phyloP scores from a whole-genome alignment of 1,284 basidiomycete genomes.

The Schizophyllum amplum region DNA sequence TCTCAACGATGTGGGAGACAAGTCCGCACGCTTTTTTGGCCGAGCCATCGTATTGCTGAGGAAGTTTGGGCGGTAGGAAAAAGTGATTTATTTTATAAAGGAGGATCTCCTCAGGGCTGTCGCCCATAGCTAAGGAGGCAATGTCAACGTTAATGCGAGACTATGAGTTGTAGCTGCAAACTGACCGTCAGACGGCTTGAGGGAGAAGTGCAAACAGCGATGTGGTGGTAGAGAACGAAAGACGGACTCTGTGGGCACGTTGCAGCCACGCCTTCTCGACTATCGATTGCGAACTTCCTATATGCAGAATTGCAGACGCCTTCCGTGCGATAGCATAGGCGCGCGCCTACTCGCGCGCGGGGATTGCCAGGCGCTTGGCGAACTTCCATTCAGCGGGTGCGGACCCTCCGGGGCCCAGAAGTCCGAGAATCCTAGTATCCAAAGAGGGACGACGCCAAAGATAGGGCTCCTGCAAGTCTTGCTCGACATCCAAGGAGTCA shows the following conservation, averaged over 20 bases:
- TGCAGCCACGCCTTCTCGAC: too few species aligned
- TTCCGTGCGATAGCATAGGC: not conserved
- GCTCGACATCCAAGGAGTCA: too few species aligned
- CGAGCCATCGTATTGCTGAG: constrained; percentile 25
- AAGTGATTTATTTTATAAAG: constrained; percentile 24
- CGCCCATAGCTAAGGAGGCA: not conserved
- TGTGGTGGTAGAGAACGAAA: not conserved
- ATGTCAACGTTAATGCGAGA: not conserved
- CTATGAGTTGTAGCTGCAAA: too few species aligned
- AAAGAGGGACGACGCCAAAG: too few species aligned
- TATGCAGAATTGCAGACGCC: not conserved
- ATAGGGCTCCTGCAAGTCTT: too few species aligned
- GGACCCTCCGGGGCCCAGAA: too few species aligned
- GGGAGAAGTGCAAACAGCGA: too few species aligned
- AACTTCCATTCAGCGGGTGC: too few species aligned
- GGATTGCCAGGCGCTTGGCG: too few species aligned
- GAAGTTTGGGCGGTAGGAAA: constrained; percentile 32
- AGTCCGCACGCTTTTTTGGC: constrained; percentile 18
- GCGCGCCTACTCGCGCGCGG: not conserved
- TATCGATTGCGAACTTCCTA: not conserved
- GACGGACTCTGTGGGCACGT: not conserved
- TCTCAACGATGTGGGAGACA: constrained; percentile 11
- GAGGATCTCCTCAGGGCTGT: not conserved
- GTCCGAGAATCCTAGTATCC: too few species aligned
- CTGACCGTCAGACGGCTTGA: too few species aligned